Percentiles rank a stretch among this genome's conserved stretches.
These are phyloP conservation scores for Gautieria morchelliformis DNA, from an alignment of 768 basidiomycete genomes.

Conservation along the genomic window DNA sequence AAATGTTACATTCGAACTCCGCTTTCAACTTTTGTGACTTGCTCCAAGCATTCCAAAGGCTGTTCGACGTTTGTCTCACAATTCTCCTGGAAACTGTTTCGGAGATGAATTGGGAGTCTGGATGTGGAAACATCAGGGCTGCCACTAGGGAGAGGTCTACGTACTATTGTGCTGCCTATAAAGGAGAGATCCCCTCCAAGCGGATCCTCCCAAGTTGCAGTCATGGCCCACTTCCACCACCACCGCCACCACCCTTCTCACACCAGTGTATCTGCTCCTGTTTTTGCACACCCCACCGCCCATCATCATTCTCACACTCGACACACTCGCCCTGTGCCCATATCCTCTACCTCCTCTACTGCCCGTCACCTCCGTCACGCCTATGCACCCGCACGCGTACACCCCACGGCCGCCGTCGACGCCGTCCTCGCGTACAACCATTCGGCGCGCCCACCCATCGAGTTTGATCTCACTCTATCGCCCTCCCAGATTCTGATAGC, in stretches of 20 bases:
- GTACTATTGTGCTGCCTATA: not conserved
- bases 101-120: not conserved
- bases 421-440: conserved; percentile 3
- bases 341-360: not conserved
- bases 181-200: not conserved
- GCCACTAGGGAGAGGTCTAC: not conserved
- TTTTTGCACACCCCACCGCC: not conserved
- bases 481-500: conserved; percentile 2
- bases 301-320: not conserved
- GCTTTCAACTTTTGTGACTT: not conserved
- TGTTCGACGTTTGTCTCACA: not conserved
- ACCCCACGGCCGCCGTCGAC: not conserved
- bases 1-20: not conserved
- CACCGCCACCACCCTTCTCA: not conserved
- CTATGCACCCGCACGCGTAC: not conserved
- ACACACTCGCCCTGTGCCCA: not conserved
- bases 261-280: not conserved
- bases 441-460: not conserved
- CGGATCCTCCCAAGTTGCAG: not conserved
- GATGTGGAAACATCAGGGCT: not conserved
- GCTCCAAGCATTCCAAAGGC: not conserved
- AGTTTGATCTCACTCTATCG: conserved; percentile 5
- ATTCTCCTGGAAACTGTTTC: not conserved
- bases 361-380: not conserved
- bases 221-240: not conserved